Base-by-base conservation (phyloP, 805 yeast species). In the Teunomyces panamensis region DNA sequence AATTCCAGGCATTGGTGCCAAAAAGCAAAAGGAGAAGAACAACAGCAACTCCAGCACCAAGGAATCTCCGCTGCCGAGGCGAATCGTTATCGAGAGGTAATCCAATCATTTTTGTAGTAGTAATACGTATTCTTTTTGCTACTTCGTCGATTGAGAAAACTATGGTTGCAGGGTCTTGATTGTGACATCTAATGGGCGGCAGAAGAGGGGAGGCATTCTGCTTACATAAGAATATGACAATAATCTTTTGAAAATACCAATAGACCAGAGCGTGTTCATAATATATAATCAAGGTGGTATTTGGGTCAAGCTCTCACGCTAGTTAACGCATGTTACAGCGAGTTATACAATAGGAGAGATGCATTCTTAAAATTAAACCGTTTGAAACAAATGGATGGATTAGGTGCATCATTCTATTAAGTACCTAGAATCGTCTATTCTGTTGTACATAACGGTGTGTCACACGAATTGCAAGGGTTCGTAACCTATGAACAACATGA, bases 1-100 rank as follows among this genome's bases (percentile, higher is more conserved):
- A 48, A 36, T 53, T 50, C 43, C 59, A 46, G 30, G 58, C 36
- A 39, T 59, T 57, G 42, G 65, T 57, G 43, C 56, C 51, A 33
- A 58, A 48, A 34, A 55, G 45, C 4, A 63, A 45, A 30, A 60
- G 43, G 10, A 62, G 39, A 13, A 57, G 14, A 4, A 48, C 35
- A 20, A 52, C 10, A 13, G 47, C 51, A n/a, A 51, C 42, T n/a
- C 45, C 51, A 33, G 45, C 54, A 30, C 34, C 39, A 20, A 32
- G 11, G 48, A 46, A 13, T 32, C n/a, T 27, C 10, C 10, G 28
- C 14, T 41, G 24, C 34, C 30, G n/a, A n/a, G 39, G 34, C 30
- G 42, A 36, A 13, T 28, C 27, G 6, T 37, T 37, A n/a, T 37
- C 41, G 37, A 45, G 42, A 9, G 50, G 53, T 17, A 47, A 47